Conservation (phyloP, 345 rosid genomes). For the Moringa oleifera region DNA sequence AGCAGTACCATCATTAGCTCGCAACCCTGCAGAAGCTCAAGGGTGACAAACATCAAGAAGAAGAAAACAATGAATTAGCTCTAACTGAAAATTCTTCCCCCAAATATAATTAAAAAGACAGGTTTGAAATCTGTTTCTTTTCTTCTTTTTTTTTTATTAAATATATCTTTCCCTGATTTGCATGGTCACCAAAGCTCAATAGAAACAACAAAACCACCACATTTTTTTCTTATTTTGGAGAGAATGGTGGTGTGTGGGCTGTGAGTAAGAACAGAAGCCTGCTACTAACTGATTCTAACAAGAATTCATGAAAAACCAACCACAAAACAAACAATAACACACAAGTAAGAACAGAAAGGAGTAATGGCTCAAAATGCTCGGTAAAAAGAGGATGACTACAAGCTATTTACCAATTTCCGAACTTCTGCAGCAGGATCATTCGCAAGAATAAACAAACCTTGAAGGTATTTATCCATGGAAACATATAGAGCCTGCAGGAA, state of each 20-base stretch:
- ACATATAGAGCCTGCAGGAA: conserved; percentile 60
- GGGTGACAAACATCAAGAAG: neutral
- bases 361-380: neutral
- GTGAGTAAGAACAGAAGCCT: neutral
- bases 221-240: too few species aligned
- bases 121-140: neutral
- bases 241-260: too few species aligned
- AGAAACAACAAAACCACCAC: neutral
- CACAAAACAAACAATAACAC: too few species aligned
- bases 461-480: conserved; percentile 73
- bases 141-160: too few species aligned
- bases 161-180: too few species aligned
- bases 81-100: neutral
- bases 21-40: neutral
- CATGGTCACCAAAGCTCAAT: neutral
- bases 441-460: conserved; percentile 83
- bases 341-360: neutral
- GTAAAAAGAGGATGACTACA: conserved; percentile 1
- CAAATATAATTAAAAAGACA: neutral
- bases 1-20: neutral
- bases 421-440: conserved; percentile 79
- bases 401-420: conserved; percentile 56
- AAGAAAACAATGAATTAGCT: neutral
- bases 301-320: neutral
- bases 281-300: neutral